A percentile compares a stretch with the other conserved stretches of the same genome.
Conservation (phyloP, 164 flowering plant genomes). For the Magnolia kwangsiensis region DNA sequence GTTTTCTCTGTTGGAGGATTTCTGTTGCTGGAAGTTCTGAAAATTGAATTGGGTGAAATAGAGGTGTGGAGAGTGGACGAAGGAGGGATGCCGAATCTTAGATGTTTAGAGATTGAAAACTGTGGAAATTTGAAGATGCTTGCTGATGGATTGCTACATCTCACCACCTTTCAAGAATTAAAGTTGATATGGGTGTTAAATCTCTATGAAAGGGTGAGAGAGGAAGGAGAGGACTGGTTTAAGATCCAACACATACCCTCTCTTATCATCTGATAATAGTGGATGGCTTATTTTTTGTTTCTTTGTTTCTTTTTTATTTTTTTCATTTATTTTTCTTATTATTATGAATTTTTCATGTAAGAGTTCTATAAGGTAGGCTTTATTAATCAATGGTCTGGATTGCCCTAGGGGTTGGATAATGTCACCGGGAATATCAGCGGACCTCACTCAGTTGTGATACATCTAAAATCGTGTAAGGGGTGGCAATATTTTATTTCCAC, state of each 20-base stretch:
- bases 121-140: not conserved
- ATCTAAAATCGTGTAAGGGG: too few relatives aligned
- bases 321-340: too few relatives aligned
- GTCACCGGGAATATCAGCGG: too few relatives aligned
- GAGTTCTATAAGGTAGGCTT: too few relatives aligned
- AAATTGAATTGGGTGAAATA: not conserved
- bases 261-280: too few relatives aligned
- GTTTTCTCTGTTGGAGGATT: not conserved
- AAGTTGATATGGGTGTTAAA: not conserved
- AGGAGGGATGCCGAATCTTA: conserved; percentile 9
- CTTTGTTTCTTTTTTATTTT: too few relatives aligned
- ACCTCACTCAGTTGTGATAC: too few relatives aligned
- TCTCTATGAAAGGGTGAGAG: not conserved
- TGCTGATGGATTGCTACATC: not conserved
- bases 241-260: not conserved
- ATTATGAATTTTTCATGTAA: too few relatives aligned
- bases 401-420: too few relatives aligned
- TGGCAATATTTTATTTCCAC: too few relatives aligned
- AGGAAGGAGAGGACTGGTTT: not conserved
- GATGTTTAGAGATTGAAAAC: not conserved
- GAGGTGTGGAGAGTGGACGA: conserved; percentile 9
- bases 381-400: too few relatives aligned
- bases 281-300: too few relatives aligned
- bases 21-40: not conserved
- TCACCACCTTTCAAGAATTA: not conserved